phyloP scores from a whole-genome alignment of 495 filamentous ascomycete genomes.

The Pyronema domesticum region DNA sequence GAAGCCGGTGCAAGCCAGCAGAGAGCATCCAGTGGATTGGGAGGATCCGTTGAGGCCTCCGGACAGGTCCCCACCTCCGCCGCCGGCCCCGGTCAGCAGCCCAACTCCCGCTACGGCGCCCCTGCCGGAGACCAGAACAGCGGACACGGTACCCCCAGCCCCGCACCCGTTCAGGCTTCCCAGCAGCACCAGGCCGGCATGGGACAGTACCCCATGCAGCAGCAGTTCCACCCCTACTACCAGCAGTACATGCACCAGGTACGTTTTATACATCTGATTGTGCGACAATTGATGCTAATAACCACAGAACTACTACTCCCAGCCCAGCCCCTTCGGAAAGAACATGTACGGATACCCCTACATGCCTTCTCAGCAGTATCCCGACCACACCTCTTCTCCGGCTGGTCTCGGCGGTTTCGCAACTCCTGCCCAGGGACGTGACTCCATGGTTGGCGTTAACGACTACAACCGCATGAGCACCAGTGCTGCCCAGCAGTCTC shows the following conservation, averaged over 20 bases:
- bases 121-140: conserved; percentile 57
- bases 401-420: conserved; percentile 22
- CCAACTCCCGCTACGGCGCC: conserved; percentile 49
- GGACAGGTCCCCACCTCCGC: conserved; percentile 54
- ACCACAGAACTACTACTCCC: conserved; percentile 18
- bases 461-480: conserved; percentile 22
- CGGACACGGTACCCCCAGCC: conserved; percentile 78
- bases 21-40: conserved; percentile 57
- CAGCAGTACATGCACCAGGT: conserved; percentile 23
- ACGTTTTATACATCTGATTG: background rate
- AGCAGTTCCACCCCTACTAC: conserved; percentile 23
- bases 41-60: conserved; percentile 52
- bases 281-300: background rate
- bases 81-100: conserved; percentile 30
- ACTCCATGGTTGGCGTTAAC: conserved; percentile 10
- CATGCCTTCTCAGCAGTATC: conserved; percentile 11
- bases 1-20: conserved; percentile 54
- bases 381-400: conserved; percentile 20
- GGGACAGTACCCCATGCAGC: conserved; percentile 21
- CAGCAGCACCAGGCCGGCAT: conserved; percentile 21
- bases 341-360: conserved; percentile 22
- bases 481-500: conserved; percentile 18
- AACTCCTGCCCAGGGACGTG: conserved; percentile 21
- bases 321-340: conserved; percentile 22
- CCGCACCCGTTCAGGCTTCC: conserved; percentile 38